Conservation (phyloP, 2,329 filamentous ascomycete genomes). For the Colletotrichum graminicola region DNA sequence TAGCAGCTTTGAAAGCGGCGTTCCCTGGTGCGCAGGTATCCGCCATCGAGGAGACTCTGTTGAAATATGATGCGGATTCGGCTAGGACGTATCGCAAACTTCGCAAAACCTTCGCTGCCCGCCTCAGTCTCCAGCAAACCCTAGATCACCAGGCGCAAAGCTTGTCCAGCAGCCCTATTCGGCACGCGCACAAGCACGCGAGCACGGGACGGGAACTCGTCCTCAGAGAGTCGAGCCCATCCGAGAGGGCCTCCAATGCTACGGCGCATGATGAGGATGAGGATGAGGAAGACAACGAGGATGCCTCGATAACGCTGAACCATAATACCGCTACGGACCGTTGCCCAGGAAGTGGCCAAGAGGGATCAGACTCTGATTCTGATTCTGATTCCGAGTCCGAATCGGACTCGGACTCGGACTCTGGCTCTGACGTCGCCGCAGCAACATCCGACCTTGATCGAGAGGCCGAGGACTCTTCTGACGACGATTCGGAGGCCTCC, state of each 20-base stretch:
- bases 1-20: conserved; percentile 54
- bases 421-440: conserved; percentile 42
- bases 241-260: neutral
- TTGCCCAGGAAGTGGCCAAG: conserved; percentile 33
- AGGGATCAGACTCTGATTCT: conserved; percentile 46
- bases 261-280: neutral
- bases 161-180: conserved; percentile 25
- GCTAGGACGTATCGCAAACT: conserved; percentile 55
- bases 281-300: conserved; percentile 4
- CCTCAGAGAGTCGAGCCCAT: conserved; percentile 5
- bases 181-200: neutral
- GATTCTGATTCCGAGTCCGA: conserved; percentile 47
- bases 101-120: conserved; percentile 43
- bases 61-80: conserved; percentile 51
- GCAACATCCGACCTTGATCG: conserved; percentile 11
- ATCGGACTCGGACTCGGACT: conserved; percentile 48
- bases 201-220: conserved; percentile 19
- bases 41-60: conserved; percentile 53
- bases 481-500: neutral
- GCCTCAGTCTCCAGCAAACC: conserved; percentile 51
- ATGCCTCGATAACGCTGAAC: conserved; percentile 12
- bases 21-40: conserved; percentile 57
- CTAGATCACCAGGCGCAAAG: conserved; percentile 45
- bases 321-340: conserved; percentile 29
- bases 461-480: conserved; percentile 1